phyloP scores from a whole-genome alignment of 2,329 filamentous ascomycete genomes.

The Calonectria naviculata region DNA sequence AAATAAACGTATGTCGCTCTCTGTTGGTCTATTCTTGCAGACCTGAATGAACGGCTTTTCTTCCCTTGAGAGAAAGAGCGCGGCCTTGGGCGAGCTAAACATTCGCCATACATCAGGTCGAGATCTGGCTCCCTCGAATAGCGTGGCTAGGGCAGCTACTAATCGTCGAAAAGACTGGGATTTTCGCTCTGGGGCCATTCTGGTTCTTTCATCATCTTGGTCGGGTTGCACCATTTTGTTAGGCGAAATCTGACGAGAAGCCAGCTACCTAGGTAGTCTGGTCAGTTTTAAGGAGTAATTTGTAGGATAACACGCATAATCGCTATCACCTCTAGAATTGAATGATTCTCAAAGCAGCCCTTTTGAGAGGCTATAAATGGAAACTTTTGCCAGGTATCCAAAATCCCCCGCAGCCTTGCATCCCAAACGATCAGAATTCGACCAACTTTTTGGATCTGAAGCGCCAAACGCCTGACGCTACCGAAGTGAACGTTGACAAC shows the following conservation, averaged over 20 bases:
- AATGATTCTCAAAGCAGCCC: not conserved
- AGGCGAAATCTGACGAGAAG: not conserved
- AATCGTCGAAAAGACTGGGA: not conserved
- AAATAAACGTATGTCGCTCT: not conserved
- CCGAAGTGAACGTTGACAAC: not conserved
- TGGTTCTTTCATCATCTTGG: not conserved
- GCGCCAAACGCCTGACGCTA: constrained; percentile 4
- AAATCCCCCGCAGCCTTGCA: not conserved
- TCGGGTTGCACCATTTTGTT: not conserved
- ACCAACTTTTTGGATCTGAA: not conserved
- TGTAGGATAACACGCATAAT: not conserved
- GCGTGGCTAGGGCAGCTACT: not conserved
- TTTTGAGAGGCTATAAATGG: not conserved
- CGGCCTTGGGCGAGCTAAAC: not conserved
- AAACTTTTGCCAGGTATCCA: not conserved
- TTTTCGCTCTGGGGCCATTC: not conserved
- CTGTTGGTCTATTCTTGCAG: not conserved
- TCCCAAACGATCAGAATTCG: not conserved
- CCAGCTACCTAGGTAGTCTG: not conserved
- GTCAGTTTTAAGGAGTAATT: not conserved
- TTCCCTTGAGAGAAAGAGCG: not conserved
- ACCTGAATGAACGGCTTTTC: not conserved
- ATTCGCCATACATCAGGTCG: not conserved
- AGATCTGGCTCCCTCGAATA: not conserved
- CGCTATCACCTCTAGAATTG: not conserved